Base-by-base conservation (phyloP, 2,329 filamentous ascomycete species). In the Ceratocystis albifundus region DNA sequence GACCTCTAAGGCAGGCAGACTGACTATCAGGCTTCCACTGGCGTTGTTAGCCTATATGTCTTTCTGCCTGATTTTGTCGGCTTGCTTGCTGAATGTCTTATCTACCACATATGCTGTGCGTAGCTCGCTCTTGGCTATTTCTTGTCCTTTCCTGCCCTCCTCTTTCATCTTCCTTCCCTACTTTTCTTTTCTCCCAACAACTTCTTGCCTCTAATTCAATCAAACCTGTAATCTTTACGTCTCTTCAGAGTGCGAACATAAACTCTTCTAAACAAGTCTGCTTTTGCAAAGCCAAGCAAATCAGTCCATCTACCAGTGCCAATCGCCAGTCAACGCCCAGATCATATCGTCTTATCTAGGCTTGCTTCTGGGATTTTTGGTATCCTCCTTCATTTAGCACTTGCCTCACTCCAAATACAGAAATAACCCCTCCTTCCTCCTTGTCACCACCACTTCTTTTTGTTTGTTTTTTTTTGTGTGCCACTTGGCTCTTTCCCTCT, bases 391-490 rank as follows among this genome's bases (percentile, higher is more conserved):
- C 17, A 59, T 59, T 59, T 59, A 17, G 53, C 53, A 59, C 53
- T 59, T 59, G 53, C 53, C 17, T 59, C 53, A 17, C 53, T 12
- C 53, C 53, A 59, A 59, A 59, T 32, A 32, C 53, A 59, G 53
- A 30, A 59, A 59, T 28, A 59, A 59, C 53, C 53, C 53, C 53
- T 59, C 53, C 53, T 59, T 32, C 28, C 32, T 36, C 10, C 32
- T 36, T 59, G 28, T 32, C 53, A 59, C 53, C 32, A 36, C 32
- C 48, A 59, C 25, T 7, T n/a, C 28, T 6, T 59, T 59, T 59
- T 59, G 53, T 36, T 59, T 59, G 53, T 59, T 59, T 59, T 59
- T 59, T 57, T 36, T 36, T 36, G 53, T 59, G 53, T 36, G 53
- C 28, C 53, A 48, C 44, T 50, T 63, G 61, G 36, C 44, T 22